These are phyloP conservation scores for Epichloe glyceriae DNA, from an alignment of 2,329 filamentous ascomycete genomes.

Conservation along the genomic window DNA sequence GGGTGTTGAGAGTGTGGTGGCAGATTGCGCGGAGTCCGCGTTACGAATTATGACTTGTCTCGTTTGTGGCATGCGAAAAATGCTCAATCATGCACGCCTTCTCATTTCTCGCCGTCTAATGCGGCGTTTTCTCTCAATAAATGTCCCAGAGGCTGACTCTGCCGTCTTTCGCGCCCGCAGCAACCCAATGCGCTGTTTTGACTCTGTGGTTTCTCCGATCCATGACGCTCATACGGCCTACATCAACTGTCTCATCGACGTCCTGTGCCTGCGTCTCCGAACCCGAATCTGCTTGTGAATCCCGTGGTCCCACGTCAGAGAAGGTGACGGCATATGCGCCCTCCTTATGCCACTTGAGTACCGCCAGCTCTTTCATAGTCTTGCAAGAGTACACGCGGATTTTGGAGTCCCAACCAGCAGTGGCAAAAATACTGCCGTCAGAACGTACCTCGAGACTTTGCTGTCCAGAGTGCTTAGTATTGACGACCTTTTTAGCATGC, in stretches of 20 bases:
- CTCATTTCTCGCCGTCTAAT: background rate
- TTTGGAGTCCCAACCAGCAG: constrained; percentile 82
- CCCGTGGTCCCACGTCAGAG: constrained; percentile 28
- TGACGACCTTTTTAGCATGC: constrained; percentile 44
- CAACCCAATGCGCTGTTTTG: constrained; percentile 72
- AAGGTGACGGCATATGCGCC: constrained; percentile 78
- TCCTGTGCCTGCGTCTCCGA: background rate
- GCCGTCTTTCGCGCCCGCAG: constrained; percentile 83
- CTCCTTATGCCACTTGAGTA: constrained; percentile 86
- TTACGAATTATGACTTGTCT: constrained; percentile 1
- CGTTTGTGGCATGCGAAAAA: background rate
- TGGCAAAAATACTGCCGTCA: constrained; percentile 75
- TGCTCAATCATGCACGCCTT: background rate
- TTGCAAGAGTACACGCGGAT: constrained; percentile 70
- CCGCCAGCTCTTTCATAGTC: constrained; percentile 75
- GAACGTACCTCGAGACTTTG: constrained; percentile 66
- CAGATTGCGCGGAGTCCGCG: constrained; percentile 11
- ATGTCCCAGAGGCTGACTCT: constrained; percentile 95
- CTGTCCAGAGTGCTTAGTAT: constrained; percentile 85
- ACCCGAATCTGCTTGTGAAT: background rate
- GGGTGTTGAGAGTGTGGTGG: constrained; percentile 23
- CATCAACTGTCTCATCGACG: background rate
- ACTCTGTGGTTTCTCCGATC: constrained; percentile 51
- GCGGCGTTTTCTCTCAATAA: constrained; percentile 38
- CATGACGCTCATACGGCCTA: constrained; percentile 32